Base-by-base conservation (phyloP, 352 stramenopile species). In the Phytophthora sp. region DNA sequence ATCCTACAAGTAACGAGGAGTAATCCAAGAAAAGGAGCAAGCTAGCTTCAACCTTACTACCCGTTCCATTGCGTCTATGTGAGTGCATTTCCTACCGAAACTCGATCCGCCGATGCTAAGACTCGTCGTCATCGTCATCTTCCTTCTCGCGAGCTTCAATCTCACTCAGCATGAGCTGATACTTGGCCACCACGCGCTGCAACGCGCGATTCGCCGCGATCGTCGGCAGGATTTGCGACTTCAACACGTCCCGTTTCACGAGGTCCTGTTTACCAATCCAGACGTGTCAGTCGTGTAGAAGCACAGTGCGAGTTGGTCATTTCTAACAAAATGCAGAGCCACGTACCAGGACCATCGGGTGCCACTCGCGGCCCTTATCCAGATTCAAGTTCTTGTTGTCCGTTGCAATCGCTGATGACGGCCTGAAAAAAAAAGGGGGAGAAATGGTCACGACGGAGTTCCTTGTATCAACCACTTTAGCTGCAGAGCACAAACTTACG, bases 161-260 rank as follows among this genome's bases (percentile, higher is more conserved):
- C 45, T 95, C 86, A 45, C 80, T 84, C 38, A 94, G 62, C 81
- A 94, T 91, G 18, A 93, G 69, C 60, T 94, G 81, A 57, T 90
- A 96, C 66, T 94, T 94, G 29, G 80, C 80, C 35, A 93, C 86
- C 12, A 96, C 77, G 20, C 86, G 88, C 67, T 96, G 88, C 13
- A 96, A 74, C 46, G 84, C 77, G 30, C 86, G 86, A 58, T 96
- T 94, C 9, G 78, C 72, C 23, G 86, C 86, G 64, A 96, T 93
- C 20, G 81, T 89, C 18, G 86, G 88, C 44, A 96, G 67, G 27
- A 96, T 80, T 31, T 86, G 65, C 2, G 70, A 72, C 44, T 86
- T 90, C 26, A 96, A 74, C 36, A 96, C 63, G 18, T 89, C 75
- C n/a, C 88, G 84, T 78, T 93, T 93, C 29, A 66, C 56, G 21